Base-by-base conservation (phyloP, 257 asterid genomes). In the Lycium barbarum region DNA sequence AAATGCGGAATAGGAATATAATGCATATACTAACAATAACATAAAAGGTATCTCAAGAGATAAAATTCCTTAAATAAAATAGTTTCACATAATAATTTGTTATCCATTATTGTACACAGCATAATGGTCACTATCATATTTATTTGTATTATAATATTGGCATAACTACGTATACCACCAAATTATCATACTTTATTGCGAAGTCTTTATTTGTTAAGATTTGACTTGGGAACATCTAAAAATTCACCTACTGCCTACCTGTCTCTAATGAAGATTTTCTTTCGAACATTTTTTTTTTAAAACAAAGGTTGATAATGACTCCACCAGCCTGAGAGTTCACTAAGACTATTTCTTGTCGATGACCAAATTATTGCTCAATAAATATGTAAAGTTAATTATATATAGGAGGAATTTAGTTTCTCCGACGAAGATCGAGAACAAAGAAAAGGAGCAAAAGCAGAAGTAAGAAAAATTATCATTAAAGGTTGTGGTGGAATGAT, bases 41-140 rank as follows among this genome's bases (percentile, higher is more conserved):
- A 40, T 40, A 3, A 40, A 40, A 40, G 45, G 45, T 4, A 62
- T 22, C 17, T 62, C 3, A 61, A 20, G 67, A 61, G 35, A 62
- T 14, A 62, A 22, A 22, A 62, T 62, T 7, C 10, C 70, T 10
- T 2, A 12, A 65, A 66, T 2, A 66, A 66, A 66, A 26, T 2
- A 33, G 33, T 66, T 66, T 33, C 5, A 66, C 45, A 65, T 35
- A 33, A 35, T 63, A 26, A 63, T 12, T 63, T 22, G 71, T 63
- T 58, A 6, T 57, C 49, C 49, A 67, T 67, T 14, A 36, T 68
- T 36, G 78, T 38, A 38, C 78, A 18, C 2, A 15, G 0, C 26
- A 67, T 35, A 67, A 67, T 38, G 78, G 78, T 17, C 26, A 68
- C 6, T 68, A 68, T 38, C 78, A 68, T 38, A 68, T 68, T 8